Conservation (phyloP, 2,329 filamentous ascomycete genomes). For the Pyrenophora seminiperda region DNA sequence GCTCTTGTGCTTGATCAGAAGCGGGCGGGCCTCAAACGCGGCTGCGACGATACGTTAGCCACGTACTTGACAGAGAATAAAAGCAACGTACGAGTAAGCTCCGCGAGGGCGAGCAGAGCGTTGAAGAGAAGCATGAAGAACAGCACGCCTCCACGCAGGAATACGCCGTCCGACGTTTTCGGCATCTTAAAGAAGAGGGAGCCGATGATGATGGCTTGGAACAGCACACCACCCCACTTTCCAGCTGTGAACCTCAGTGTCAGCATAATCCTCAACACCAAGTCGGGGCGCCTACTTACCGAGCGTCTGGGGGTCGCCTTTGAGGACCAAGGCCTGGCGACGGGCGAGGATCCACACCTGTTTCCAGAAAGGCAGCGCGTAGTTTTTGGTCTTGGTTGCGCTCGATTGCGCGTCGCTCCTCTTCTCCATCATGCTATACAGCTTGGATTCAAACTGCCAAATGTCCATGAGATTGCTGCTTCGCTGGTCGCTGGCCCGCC, state of each 20-base stretch:
- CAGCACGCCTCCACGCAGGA: conserved; percentile 63
- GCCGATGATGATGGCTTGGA: conserved; percentile 75
- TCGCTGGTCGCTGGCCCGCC: conserved; percentile 48
- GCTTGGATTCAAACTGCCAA: too few relatives aligned
- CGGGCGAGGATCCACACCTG: conserved; percentile 8
- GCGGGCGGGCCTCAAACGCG: too few relatives aligned
- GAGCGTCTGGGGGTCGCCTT: conserved; percentile 37
- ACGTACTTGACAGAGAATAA: too few relatives aligned
- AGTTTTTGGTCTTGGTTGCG: too few relatives aligned
- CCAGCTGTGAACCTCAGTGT: conserved; percentile 74
- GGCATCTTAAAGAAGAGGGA: conserved; percentile 75
- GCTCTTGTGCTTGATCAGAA: conserved; percentile 66
- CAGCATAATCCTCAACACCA: conserved; percentile 63
- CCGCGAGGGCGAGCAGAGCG: too few relatives aligned
- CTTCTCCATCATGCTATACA: too few relatives aligned
- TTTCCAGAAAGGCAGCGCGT: conserved; percentile 51
- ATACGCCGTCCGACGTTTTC: conserved; percentile 58
- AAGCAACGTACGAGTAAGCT: too few relatives aligned
- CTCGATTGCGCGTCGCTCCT: too few relatives aligned
- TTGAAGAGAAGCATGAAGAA: conserved; percentile 87
- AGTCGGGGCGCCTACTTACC: too few relatives aligned
- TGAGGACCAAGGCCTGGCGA: conserved; percentile 5
- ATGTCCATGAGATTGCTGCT: too few relatives aligned
- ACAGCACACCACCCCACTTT: too few relatives aligned
- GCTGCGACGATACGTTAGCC: too few relatives aligned